Conservation (phyloP, 345 rosid genomes). For the Linum lewisii region DNA sequence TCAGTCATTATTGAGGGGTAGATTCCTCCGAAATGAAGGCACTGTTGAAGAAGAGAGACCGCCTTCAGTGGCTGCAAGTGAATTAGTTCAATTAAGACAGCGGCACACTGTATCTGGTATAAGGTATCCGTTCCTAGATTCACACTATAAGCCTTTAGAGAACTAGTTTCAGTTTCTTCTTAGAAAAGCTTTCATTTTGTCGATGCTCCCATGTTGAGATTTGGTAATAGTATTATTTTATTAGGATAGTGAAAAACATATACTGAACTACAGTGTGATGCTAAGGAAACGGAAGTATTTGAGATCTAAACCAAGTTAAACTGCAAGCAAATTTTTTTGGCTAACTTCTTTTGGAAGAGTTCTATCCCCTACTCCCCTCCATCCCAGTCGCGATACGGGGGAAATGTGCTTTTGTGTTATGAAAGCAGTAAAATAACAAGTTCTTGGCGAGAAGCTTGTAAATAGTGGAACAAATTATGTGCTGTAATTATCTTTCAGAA, state of each 20-base stretch:
- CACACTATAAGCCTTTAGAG: constrained; percentile 2
- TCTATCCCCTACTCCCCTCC: background rate
- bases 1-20: constrained; percentile 89
- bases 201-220: background rate
- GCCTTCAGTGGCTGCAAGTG: constrained; percentile 69
- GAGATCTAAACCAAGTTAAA: background rate
- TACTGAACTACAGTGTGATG: too few relatives aligned
- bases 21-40: constrained; percentile 87
- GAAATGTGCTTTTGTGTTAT: background rate
- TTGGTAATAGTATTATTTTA: background rate
- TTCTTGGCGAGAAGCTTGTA: background rate
- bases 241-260: background rate
- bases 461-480: too few relatives aligned
- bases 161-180: background rate
- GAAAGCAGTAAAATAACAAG: background rate
- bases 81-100: constrained; percentile 82
- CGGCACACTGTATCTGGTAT: constrained; percentile 88
- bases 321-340: background rate
- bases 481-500: too few relatives aligned
- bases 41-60: constrained; percentile 70
- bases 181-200: constrained; percentile 1
- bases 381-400: background rate
- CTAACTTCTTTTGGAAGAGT: background rate
- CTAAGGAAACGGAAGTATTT: too few relatives aligned
- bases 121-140: constrained; percentile 40